phyloP scores from a whole-genome alignment of 805 yeast species.

The Yarrowia bubula region DNA sequence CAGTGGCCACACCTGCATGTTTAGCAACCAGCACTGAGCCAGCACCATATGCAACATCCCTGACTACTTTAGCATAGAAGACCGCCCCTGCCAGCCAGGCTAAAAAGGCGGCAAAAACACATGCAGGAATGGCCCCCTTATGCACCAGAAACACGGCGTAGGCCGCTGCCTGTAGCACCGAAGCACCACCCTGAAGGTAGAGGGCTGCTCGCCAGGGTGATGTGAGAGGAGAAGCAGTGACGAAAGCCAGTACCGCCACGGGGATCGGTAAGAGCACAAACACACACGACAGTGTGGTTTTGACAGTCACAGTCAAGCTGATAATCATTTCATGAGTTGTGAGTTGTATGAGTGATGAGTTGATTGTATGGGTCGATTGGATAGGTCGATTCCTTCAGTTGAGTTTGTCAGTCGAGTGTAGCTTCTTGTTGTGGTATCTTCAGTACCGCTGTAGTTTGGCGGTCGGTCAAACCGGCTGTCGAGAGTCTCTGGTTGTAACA shows the following conservation, averaged over 20 bases:
- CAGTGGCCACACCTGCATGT: not conserved
- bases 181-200: not conserved
- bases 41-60: not conserved
- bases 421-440: too few relatives aligned
- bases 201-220: not conserved
- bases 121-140: not conserved
- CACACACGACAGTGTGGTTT: not conserved
- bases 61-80: conserved; percentile 4
- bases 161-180: not conserved
- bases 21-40: not conserved
- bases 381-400: too few relatives aligned
- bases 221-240: not conserved
- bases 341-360: too few relatives aligned
- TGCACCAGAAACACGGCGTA: conserved; percentile 1
- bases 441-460: too few relatives aligned
- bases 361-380: not conserved
- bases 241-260: conserved; percentile 12
- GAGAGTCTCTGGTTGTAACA: not conserved
- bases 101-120: not conserved
- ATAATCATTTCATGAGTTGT: not conserved
- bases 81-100: conserved; percentile 1
- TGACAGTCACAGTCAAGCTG: conserved; percentile 12
- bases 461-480: not conserved
- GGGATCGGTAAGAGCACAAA: conserved; percentile 10
- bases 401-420: too few relatives aligned